Evolutionary conservation across 495 filamentous ascomycete species (phyloP).

Genomic region (Recurvomyces mirabilis): DNA sequence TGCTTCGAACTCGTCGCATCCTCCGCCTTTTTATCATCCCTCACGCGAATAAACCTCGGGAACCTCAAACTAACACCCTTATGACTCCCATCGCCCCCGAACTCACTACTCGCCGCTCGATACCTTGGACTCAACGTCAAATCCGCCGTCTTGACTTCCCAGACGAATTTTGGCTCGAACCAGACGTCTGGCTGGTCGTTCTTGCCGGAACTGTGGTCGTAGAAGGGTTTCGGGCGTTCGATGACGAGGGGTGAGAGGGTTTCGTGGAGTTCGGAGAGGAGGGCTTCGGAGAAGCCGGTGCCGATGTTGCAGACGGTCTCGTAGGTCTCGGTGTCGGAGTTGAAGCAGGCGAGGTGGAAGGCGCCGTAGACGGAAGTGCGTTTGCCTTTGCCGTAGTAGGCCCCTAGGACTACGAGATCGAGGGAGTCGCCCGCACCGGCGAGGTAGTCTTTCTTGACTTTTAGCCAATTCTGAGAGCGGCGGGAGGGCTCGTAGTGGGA

Average conservation of each 20-base stretch:
- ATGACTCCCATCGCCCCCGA: constrained; percentile 48
- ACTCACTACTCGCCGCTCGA: constrained; percentile 50
- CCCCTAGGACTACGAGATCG: constrained; percentile 89
- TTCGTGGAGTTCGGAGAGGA: constrained; percentile 70
- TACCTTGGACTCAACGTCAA: constrained; percentile 86
- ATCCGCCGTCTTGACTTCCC: constrained; percentile 97
- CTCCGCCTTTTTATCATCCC: constrained; percentile 92
- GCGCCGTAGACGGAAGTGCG: constrained; percentile 90
- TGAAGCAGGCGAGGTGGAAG: constrained; percentile 91
- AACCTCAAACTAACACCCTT: constrained; percentile 87
- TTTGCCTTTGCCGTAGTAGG: constrained; percentile 89
- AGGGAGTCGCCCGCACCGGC: constrained; percentile 86
- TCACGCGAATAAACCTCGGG: constrained; percentile 75
- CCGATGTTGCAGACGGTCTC: constrained; percentile 98
- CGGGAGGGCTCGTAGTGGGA: constrained; percentile 92
- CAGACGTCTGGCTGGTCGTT: constrained; percentile 96
- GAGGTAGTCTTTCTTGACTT: constrained; percentile 98
- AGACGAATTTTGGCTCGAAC: constrained; percentile 89
- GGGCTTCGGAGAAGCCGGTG: constrained; percentile 84
- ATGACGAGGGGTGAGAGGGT: constrained; percentile 63
- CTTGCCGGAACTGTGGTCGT: constrained; percentile 66
- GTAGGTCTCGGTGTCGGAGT: constrained; percentile 61
- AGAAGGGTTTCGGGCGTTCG: constrained; percentile 87
- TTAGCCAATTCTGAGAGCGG: constrained; percentile 93
- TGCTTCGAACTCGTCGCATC: constrained; percentile 72